Conservation (phyloP, 1,284 basidiomycete genomes). For the Xerocomus amazonicus region DNA sequence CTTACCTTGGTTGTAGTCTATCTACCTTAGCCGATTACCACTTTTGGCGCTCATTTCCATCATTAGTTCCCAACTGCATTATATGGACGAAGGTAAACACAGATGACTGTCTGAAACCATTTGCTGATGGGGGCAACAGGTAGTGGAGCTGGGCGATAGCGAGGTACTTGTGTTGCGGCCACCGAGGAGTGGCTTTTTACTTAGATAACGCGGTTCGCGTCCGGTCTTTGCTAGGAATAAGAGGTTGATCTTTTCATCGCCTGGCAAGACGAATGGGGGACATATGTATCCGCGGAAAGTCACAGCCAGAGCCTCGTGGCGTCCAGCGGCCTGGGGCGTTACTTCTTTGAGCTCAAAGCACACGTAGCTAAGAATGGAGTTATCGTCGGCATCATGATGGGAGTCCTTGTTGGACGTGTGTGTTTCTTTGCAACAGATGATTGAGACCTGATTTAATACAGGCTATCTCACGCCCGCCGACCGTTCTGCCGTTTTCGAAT, state of each 20-base stretch:
- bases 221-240: constrained; percentile 24
- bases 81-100: constrained; percentile 34
- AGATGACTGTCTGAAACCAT: constrained; percentile 4
- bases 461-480: constrained; percentile 33
- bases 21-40: too few species aligned
- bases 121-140: constrained; percentile 16
- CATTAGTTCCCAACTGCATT: constrained; percentile 31
- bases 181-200: not conserved
- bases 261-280: constrained; percentile 29
- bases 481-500: constrained; percentile 39
- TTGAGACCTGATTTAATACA: constrained; percentile 17
- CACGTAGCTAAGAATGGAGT: constrained; percentile 42
- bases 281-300: constrained; percentile 35
- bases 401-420: constrained; percentile 40
- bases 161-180: constrained; percentile 17
- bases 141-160: constrained; percentile 33
- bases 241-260: constrained; percentile 37
- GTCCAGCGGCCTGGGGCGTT: constrained; percentile 32
- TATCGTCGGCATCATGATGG: constrained; percentile 45
- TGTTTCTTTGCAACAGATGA: constrained; percentile 1
- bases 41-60: too few species aligned
- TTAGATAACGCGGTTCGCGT: constrained; percentile 27
- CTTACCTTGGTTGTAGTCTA: too few species aligned
- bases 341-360: constrained; percentile 43
- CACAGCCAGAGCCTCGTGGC: constrained; percentile 33